A percentile compares a stretch with the other conserved stretches of the same genome.
phyloP scores from a whole-genome alignment of 768 basidiomycete species.

The Pisolithus sp. region DNA sequence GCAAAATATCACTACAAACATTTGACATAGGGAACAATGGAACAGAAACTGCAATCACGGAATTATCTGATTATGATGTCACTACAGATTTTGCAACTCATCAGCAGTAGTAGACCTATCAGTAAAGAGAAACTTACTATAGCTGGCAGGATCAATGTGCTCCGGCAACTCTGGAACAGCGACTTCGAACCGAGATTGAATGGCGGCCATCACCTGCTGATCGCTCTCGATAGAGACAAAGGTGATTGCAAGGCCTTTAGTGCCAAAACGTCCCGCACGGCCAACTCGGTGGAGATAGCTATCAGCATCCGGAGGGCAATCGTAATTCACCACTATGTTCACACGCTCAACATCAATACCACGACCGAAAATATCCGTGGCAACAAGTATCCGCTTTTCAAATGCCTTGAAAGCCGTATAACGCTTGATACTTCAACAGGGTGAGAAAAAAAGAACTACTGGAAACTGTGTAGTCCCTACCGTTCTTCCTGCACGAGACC shows the following conservation, averaged over 20 bases:
- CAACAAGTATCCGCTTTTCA: conserved; percentile 98
- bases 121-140: conserved; percentile 58
- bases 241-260: conserved; percentile 97
- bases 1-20: neutral
- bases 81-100: conserved; percentile 18
- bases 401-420: conserved; percentile 99
- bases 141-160: conserved; percentile 88
- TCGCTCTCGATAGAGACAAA: conserved; percentile 92
- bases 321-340: conserved; percentile 99
- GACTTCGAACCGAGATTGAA: conserved; percentile 96
- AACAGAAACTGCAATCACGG: neutral
- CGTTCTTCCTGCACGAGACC: conserved; percentile 93
- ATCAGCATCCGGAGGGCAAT: conserved; percentile 94
- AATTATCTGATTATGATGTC: conserved; percentile 36
- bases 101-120: neutral
- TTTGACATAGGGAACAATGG: neutral
- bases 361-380: conserved; percentile 98
- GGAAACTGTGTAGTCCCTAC: conserved; percentile 37
- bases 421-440: conserved; percentile 71
- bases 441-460: neutral
- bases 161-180: conserved; percentile 94
- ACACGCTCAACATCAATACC: conserved; percentile 99
- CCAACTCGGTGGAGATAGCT: conserved; percentile 98
- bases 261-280: conserved; percentile 98
- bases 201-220: conserved; percentile 88